Evolutionary conservation across 2,329 filamentous ascomycete genomes (phyloP).

Genomic region (Beauveria medogensis): DNA sequence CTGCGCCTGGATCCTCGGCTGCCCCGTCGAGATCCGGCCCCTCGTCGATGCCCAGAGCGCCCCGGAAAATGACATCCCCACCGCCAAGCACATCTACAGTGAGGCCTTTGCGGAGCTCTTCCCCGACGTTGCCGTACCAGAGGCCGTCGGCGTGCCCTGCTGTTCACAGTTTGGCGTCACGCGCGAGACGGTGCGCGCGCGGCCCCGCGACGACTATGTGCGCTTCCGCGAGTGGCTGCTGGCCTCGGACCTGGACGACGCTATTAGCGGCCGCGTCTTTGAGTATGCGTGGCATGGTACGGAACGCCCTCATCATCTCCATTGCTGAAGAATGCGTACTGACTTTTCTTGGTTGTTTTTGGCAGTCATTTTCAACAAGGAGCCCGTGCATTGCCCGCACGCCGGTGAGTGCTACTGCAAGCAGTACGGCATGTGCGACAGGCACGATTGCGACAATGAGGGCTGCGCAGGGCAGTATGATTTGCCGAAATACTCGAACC

Average conservation of each 20-base stretch:
- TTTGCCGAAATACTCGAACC: slow-evolving; percentile 46
- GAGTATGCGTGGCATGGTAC: slow-evolving; percentile 60
- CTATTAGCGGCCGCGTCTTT: slow-evolving; percentile 49
- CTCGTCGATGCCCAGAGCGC: slow-evolving; percentile 22
- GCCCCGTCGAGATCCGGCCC: slow-evolving; percentile 39
- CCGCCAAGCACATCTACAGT: slow-evolving; percentile 35
- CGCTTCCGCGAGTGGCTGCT: slow-evolving; percentile 52
- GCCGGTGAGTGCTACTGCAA: slow-evolving; percentile 59
- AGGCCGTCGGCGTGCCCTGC: slow-evolving; percentile 47
- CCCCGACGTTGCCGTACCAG: slow-evolving; percentile 35
- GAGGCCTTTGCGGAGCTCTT: slow-evolving; percentile 34
- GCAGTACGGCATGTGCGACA: slow-evolving; percentile 52
- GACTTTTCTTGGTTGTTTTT: background rate
- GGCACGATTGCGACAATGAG: slow-evolving; percentile 30
- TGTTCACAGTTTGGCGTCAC: slow-evolving; percentile 60
- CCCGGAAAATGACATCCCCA: slow-evolving; percentile 26
- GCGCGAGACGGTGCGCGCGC: slow-evolving; percentile 38
- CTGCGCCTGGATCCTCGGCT: slow-evolving; percentile 51
- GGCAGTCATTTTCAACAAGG: slow-evolving; percentile 50
- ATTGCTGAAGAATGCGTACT: background rate
- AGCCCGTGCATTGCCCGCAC: slow-evolving; percentile 51
- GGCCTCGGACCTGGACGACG: slow-evolving; percentile 45
- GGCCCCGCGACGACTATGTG: slow-evolving; percentile 45
- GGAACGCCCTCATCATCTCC: background rate
- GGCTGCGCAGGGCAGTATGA: slow-evolving; percentile 50